These are phyloP conservation scores for Amaranthus cruentus DNA, from an alignment of 148 eudicot genomes.

Conservation along the genomic window DNA sequence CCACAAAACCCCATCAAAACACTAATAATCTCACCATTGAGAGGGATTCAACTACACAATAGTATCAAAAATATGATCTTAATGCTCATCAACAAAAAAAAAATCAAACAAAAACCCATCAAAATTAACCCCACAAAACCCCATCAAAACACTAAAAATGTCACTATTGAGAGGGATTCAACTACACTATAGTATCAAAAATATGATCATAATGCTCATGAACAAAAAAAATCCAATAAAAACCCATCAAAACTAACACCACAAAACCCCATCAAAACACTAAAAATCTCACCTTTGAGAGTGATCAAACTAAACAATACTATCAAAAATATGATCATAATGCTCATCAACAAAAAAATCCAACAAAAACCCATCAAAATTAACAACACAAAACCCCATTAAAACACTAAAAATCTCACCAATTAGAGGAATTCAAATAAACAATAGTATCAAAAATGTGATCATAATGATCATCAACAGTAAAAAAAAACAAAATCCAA, in stretches of 20 bases:
- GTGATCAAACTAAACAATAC: background rate
- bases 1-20: background rate
- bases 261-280: background rate
- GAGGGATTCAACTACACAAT: background rate
- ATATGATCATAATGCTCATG: slow-evolving; percentile 84
- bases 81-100: background rate
- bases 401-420: background rate
- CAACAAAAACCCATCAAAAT: background rate
- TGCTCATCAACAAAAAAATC: background rate
- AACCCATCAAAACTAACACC: background rate
- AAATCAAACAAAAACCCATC: background rate
- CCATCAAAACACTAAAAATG: background rate
- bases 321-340: background rate
- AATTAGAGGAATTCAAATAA: background rate
- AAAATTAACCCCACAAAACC: background rate
- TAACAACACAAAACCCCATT: background rate
- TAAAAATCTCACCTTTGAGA: background rate
- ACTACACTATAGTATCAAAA: slow-evolving; percentile 71
- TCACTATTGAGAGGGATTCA: slow-evolving; percentile 80
- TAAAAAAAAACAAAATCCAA: background rate
- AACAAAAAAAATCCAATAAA: background rate
- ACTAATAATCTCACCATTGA: background rate
- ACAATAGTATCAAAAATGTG: too few species aligned
- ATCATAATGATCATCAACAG: background rate
- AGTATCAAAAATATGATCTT: too few species aligned